These are phyloP conservation scores for Trichoderma sp. DNA, from an alignment of 2,329 filamentous ascomycete species.

Conservation along the genomic window DNA sequence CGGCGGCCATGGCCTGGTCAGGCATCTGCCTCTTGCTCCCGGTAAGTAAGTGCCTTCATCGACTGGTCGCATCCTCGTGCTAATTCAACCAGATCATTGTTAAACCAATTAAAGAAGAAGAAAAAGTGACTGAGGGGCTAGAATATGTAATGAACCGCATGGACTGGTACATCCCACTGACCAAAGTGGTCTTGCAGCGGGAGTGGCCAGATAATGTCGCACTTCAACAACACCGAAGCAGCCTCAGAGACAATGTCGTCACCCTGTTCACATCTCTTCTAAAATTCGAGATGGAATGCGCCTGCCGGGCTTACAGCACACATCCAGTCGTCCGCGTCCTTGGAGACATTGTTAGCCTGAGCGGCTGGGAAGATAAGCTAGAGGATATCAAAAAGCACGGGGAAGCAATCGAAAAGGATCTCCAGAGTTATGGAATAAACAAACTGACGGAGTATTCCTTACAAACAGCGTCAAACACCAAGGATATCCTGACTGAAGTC, in stretches of 20 bases:
- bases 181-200: not conserved
- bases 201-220: not conserved
- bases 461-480: not conserved
- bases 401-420: not conserved
- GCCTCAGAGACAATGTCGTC: not conserved
- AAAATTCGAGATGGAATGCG: not conserved
- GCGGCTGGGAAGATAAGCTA: not conserved
- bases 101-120: not conserved
- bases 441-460: not conserved
- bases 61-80: not conserved
- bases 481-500: not conserved
- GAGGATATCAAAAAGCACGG: not conserved
- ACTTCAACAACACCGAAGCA: not conserved
- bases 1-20: not conserved
- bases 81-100: not conserved
- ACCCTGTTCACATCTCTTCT: not conserved
- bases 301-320: not conserved
- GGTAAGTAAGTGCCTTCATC: not conserved
- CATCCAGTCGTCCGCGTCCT: not conserved
- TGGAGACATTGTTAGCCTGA: not conserved
- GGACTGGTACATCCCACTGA: not conserved
- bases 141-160: not conserved
- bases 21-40: not conserved
- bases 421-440: not conserved
- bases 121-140: not conserved